Evolutionary conservation across 768 basidiomycete genomes (phyloP), one percentile per base, ranked within the genome.

Genomic region (Hygrophoropsis aurantiaca): DNA sequence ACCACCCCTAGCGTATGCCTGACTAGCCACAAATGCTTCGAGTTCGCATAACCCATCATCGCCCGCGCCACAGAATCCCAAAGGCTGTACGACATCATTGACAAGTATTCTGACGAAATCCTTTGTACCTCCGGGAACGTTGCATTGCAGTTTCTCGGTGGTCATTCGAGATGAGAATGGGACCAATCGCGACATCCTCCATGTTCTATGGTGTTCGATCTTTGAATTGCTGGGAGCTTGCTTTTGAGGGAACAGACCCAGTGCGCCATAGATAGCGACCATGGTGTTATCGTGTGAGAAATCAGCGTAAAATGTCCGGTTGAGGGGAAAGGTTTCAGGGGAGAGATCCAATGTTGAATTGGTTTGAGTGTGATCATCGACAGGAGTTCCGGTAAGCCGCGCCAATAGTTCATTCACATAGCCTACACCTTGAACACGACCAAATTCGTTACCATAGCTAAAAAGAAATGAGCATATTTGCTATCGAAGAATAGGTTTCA

Each of bases 231-330:
- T 46, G 2, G 54, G 60, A 2, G 59, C 46, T 3, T 26, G 35
- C 0, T 54, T 45, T 51, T 75, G 77, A 7, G 48, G 62, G 61
- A 77, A 81, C 42, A 79, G 73, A 33, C 78, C 90, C 68, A 80
- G 47, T 59, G 88, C 68, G 64, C 75, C 59, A 53, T 83, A 86
- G 40, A 93, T 85, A 27, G 88, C 84, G 34, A 88, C 70, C 80
- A 94, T 88, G 58, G 85, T 73, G 61, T 92, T 90, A 60, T 92
- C 90, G 62, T 92, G 90, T 9, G 86, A 81, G 63, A 92, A 91
- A 65, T 94, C 90, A 15, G 78, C 81, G 59, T 87, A 90, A 38
- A 89, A 56, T 13, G 71, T 72, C 44, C 80, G 77, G 52, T 81
- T 56, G 6, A 87, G 73, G 1, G 90, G 90, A 69, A 93, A 93